Evolutionary conservation across 306 rosid genomes (phyloP).

Genomic region (Glycine latifolia): DNA sequence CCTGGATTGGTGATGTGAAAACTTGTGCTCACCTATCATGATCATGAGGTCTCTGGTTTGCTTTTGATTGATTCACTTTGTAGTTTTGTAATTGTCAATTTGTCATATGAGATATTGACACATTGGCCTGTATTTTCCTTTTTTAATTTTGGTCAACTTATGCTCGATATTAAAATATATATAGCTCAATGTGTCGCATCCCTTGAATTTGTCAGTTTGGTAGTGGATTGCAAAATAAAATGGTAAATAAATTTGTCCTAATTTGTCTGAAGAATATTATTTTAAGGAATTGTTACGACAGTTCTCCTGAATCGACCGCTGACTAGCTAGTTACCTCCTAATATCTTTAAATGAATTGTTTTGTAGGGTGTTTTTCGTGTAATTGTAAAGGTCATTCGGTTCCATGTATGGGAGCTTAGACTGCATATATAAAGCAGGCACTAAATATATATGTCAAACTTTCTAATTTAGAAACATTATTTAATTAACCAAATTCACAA

Average conservation of each 20-base stretch:
- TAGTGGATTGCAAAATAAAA: not conserved
- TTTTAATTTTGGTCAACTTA: slow-evolving; percentile 32
- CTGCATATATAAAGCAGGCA: not conserved
- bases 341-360: not conserved
- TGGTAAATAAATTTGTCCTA: not conserved
- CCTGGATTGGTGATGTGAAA: not conserved
- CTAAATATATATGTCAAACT: not conserved
- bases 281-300: not conserved
- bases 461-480: not conserved
- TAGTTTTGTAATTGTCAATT: not conserved
- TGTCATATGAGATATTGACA: not conserved
- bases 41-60: slow-evolving; percentile 12
- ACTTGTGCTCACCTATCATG: slow-evolving; percentile 23
- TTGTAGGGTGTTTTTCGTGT: not conserved
- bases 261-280: not conserved
- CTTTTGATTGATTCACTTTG: slow-evolving; percentile 45
- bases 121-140: not conserved
- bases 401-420: not conserved
- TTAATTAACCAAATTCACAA: not conserved
- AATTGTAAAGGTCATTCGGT: not conserved
- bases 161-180: not conserved
- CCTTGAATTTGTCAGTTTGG: not conserved
- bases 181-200: not conserved
- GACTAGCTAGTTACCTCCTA: not conserved
- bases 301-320: not conserved